phyloP scores from a whole-genome alignment of 2,329 filamentous ascomycete genomes.

The Pseudogymnoascus verrucosus region DNA sequence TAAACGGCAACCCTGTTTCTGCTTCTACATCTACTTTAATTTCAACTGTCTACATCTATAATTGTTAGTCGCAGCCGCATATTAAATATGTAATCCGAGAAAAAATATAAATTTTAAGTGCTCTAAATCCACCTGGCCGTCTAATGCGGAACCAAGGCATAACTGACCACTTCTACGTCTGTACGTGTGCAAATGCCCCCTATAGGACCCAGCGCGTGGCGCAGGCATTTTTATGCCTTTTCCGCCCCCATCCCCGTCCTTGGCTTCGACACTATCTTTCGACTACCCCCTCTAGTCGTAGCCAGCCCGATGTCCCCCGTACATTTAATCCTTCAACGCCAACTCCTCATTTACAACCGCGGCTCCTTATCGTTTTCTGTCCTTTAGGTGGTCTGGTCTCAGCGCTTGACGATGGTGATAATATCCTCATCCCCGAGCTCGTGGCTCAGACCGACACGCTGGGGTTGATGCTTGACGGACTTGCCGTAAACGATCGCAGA shows the following conservation, averaged over 20 bases:
- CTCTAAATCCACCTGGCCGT: not conserved
- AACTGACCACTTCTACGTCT: not conserved
- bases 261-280: not conserved
- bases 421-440: conserved; percentile 96
- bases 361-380: conserved; percentile 50
- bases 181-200: not conserved
- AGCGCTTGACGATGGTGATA: conserved; percentile 66
- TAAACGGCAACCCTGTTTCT: not conserved
- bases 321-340: conserved; percentile 14
- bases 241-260: not conserved
- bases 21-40: not conserved
- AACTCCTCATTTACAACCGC: conserved; percentile 8
- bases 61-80: not conserved
- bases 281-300: not conserved
- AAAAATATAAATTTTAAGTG: not conserved
- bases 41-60: not conserved
- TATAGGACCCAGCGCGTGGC: not conserved
- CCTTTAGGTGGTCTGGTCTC: conserved; percentile 22
- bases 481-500: conserved; percentile 93
- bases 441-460: conserved; percentile 84
- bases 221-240: not conserved
- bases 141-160: not conserved
- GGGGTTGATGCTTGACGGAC: conserved; percentile 97
- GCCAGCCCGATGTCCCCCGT: conserved; percentile 10
- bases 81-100: not conserved